A percentile compares a stretch with the other conserved stretches of the same genome.
These are phyloP conservation scores for Xerocomus nothofagi DNA, from an alignment of 1,284 basidiomycete genomes.

Conservation along the genomic window DNA sequence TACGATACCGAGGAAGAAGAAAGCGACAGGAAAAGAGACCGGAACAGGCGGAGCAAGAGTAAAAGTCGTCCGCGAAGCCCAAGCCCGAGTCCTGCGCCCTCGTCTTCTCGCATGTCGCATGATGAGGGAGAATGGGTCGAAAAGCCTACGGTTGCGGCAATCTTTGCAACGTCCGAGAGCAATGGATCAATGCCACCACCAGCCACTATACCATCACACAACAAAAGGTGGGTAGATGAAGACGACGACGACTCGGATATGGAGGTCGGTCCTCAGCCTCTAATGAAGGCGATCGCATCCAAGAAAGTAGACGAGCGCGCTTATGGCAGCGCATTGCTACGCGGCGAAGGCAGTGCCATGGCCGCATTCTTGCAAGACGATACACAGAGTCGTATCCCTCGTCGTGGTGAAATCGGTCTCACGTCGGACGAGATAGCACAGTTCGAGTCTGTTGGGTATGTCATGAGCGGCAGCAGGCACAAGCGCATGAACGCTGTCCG, in stretches of 20 bases:
- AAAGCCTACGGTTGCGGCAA: constrained; percentile 45
- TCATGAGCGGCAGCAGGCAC: constrained; percentile 96
- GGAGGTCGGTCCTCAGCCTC: constrained; percentile 62
- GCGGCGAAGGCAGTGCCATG: constrained; percentile 97
- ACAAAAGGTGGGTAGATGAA: constrained; percentile 31
- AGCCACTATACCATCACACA: constrained; percentile 21
- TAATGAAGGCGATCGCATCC: constrained; percentile 38
- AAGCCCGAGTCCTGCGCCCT: constrained; percentile 36
- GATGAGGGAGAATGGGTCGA: constrained; percentile 76
- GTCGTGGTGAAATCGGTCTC: constrained; percentile 97
- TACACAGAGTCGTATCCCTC: constrained; percentile 87
- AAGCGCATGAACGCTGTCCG: constrained; percentile 96
- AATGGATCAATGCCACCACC: constrained; percentile 24
- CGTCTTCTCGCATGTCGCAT: constrained; percentile 31
- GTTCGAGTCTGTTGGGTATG: constrained; percentile 92
- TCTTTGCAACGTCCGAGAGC: constrained; percentile 26
- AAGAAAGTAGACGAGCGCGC: constrained; percentile 73
- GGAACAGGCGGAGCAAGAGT: constrained; percentile 30
- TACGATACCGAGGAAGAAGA: constrained; percentile 43
- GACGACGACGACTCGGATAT: constrained; percentile 47
- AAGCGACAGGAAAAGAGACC: constrained; percentile 26
- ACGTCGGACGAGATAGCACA: constrained; percentile 83
- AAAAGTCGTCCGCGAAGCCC: constrained; percentile 36
- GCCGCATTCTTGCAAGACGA: constrained; percentile 91
- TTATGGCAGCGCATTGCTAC: constrained; percentile 84